phyloP scores from a whole-genome alignment of 164 flowering plant species.

The Macadamia integrifolia region DNA sequence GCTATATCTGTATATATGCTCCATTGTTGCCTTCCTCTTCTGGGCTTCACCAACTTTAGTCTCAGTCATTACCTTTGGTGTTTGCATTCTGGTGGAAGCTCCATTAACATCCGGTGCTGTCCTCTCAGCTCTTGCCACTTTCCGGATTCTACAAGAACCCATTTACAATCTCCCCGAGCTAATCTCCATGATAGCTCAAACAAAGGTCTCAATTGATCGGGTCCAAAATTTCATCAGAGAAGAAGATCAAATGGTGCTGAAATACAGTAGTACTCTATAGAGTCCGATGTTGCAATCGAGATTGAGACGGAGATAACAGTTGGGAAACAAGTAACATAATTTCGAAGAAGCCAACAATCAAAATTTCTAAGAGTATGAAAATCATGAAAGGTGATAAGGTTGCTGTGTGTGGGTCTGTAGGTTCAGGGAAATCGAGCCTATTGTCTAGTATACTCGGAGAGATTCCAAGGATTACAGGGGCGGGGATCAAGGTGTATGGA shows the following conservation, averaged over 20 bases:
- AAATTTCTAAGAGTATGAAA: conserved; percentile 35
- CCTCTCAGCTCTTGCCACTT: conserved; percentile 77
- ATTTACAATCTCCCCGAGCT: conserved; percentile 85
- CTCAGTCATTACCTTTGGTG: conserved; percentile 66
- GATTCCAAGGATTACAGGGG: conserved; percentile 57
- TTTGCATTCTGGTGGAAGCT: conserved; percentile 47
- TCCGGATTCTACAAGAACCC: conserved; percentile 80
- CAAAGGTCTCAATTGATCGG: conserved; percentile 71
- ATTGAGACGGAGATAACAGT: conserved; percentile 51
- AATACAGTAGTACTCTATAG: conserved; percentile 6
- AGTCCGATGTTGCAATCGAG: conserved; percentile 40
- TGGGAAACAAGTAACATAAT: conserved; percentile 42
- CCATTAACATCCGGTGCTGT: conserved; percentile 68
- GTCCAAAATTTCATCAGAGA: conserved; percentile 41
- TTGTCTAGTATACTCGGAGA: conserved; percentile 69
- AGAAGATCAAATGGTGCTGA: conserved; percentile 37
- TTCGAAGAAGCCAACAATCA: conserved; percentile 38
- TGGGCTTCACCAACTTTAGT: conserved; percentile 89
- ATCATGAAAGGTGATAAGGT: conserved; percentile 57
- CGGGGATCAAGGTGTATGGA: conserved; percentile 46
- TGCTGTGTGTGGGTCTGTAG: conserved; percentile 82
- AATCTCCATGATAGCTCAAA: conserved; percentile 71
- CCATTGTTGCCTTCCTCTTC: conserved; percentile 70
- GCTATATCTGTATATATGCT: conserved; percentile 62
- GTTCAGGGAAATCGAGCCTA: conserved; percentile 83